A percentile compares a stretch with the other conserved stretches of the same genome.
phyloP scores from a whole-genome alignment of 2,329 filamentous ascomycete species.

The Aphanocladium album region DNA sequence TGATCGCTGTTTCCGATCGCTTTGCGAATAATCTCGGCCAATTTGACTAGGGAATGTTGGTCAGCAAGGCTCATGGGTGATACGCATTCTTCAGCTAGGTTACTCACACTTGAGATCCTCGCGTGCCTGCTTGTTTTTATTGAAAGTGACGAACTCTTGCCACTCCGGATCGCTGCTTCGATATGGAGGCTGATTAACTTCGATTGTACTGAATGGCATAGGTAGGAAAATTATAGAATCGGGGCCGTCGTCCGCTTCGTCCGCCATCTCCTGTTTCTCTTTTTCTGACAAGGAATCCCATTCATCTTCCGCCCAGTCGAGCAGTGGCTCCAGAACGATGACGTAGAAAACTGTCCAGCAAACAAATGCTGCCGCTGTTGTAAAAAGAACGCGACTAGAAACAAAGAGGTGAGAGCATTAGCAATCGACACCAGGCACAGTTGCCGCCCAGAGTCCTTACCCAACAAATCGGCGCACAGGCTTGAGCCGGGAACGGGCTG shows the following conservation, averaged over 20 bases:
- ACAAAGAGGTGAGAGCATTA: background rate
- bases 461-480: slow-evolving; percentile 24
- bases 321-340: slow-evolving; percentile 42
- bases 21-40: slow-evolving; percentile 33
- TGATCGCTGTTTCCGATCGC: slow-evolving; percentile 36
- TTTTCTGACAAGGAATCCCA: slow-evolving; percentile 38
- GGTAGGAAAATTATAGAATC: slow-evolving; percentile 53
- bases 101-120: slow-evolving; percentile 42
- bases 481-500: slow-evolving; percentile 11
- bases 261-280: slow-evolving; percentile 37
- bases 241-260: slow-evolving; percentile 38
- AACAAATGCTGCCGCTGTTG: slow-evolving; percentile 28
- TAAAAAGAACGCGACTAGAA: slow-evolving; percentile 23
- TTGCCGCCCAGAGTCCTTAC: slow-evolving; percentile 18
- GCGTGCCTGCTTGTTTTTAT: slow-evolving; percentile 44
- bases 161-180: slow-evolving; percentile 58
- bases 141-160: slow-evolving; percentile 55
- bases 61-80: background rate
- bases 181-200: slow-evolving; percentile 46
- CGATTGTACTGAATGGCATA: slow-evolving; percentile 53
- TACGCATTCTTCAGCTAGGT: background rate
- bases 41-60: slow-evolving; percentile 22
- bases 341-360: slow-evolving; percentile 41
- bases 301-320: slow-evolving; percentile 37
- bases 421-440: background rate